Percentiles rank a stretch among this genome's conserved stretches.
These are phyloP conservation scores for Acanthamoeba castellanii DNA, from an alignment of 208 protist genomes.

Conservation along the genomic window DNA sequence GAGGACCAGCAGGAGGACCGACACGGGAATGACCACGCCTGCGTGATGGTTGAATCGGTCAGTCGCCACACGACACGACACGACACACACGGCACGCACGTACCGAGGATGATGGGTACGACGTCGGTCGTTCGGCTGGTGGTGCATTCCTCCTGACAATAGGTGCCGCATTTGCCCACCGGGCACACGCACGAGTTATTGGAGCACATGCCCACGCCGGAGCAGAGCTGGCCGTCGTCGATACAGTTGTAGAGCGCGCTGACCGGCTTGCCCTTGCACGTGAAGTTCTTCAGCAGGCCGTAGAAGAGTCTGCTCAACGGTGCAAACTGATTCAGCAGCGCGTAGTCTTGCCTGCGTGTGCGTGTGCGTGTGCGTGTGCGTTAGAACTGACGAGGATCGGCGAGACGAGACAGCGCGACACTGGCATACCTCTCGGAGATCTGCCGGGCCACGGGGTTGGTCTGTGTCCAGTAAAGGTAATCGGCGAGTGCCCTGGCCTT, in stretches of 20 bases:
- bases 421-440: neutral
- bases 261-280: neutral
- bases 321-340: neutral
- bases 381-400: neutral
- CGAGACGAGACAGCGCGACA: no score
- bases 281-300: neutral
- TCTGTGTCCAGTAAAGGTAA: neutral
- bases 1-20: neutral
- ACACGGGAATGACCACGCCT: constrained; percentile 1
- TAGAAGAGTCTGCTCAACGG: neutral
- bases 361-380: neutral
- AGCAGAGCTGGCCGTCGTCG: constrained; percentile 22
- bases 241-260: constrained; percentile 18
- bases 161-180: neutral
- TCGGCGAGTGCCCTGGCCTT: neutral
- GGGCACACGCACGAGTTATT: neutral
- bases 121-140: neutral
- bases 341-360: neutral
- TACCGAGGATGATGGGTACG: neutral
- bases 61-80: neutral
- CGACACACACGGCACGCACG: no score
- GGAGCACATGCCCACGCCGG: neutral
- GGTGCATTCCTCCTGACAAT: neutral
- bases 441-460: neutral
- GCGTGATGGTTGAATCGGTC: neutral